Base-by-base conservation (phyloP, 306 rosid genomes). In the Corylus avellana region DNA sequence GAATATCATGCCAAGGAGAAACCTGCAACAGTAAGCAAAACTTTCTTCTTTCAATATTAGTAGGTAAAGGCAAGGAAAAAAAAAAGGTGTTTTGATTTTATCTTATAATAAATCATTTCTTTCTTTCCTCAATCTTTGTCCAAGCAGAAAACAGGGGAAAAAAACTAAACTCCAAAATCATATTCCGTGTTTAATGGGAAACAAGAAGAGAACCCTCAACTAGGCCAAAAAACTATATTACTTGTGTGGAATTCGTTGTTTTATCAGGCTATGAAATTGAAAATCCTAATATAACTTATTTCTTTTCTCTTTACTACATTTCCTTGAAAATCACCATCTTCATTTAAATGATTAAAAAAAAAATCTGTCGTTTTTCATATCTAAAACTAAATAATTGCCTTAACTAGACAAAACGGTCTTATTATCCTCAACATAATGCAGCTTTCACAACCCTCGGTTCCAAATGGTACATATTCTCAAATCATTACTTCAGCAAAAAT, bases 1-100 rank as follows among this genome's bases (percentile, higher is more conserved):
- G 99, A 79, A 96, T 75, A 85, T 96, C 99, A 87, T 96, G 99
- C 99, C 99, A 96, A 51, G 99, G 99, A 64, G 99, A 96, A 85
- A 96, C 90, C 99, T 96, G 86, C 72, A 73, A 56, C 64, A 0
- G 47, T 17, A 17, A 50, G 49, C 8, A 35, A 64, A 8, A 44
- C 56, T 27, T 44, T 12, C 44, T 53, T 8, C 5, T 54, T 71
- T 75, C 73, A 39, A 68, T 18, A 68, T 18, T 25, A 10, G 51
- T 39, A 18, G 29, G 9, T 29, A 62, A 62, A 29, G 44, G 47
- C n/a, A 67, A 68, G 29, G 17, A 22, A 66, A 66, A 5, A n/a
- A 44, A 42, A 17, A 17, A 39, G 6, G 13, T 9, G 3, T 68
- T 42, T 42, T 16, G 3, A 68, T 18, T 61, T 56, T 56, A 56